A percentile compares a stretch with the other conserved stretches of the same genome.
phyloP scores from a whole-genome alignment of 148 eudicot genomes.

The Talinum fruticosum region DNA sequence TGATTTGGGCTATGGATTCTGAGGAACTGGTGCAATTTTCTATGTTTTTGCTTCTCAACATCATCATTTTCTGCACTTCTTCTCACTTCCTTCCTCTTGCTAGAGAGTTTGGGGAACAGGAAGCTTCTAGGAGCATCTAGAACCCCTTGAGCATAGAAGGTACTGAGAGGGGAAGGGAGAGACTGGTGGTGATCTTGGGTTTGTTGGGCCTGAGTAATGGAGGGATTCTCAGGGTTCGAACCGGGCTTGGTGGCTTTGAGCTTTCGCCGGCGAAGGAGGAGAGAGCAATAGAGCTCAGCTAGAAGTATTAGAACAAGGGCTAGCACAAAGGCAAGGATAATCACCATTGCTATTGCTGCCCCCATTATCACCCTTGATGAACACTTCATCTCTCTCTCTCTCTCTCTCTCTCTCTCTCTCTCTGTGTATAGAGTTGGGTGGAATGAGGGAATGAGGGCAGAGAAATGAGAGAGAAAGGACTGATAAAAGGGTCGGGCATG shows the following conservation, averaged over 20 bases:
- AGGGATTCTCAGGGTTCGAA: constrained; percentile 12
- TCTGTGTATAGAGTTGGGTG: neutral
- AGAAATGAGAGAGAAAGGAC: constrained; percentile 1
- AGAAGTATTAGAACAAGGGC: constrained; percentile 48
- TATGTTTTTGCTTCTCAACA: constrained; percentile 36
- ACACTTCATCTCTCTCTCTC: constrained; percentile 41
- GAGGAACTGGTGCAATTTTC: constrained; percentile 31
- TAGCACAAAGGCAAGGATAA: constrained; percentile 40
- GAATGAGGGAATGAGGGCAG: neutral
- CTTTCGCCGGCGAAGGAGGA: constrained; percentile 37
- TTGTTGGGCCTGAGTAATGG: constrained; percentile 14
- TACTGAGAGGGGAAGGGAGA: constrained; percentile 37
- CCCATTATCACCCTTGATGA: constrained; percentile 51
- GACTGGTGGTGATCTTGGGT: constrained; percentile 18
- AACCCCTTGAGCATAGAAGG: constrained; percentile 65
- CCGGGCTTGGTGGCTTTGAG: constrained; percentile 11
- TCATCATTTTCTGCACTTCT: constrained; percentile 14
- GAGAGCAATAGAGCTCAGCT: constrained; percentile 60
- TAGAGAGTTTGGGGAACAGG: constrained; percentile 52
- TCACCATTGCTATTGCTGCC: constrained; percentile 42
- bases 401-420: constrained; percentile 4
- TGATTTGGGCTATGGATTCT: constrained; percentile 28
- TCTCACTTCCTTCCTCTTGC: constrained; percentile 16
- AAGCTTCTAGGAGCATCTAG: constrained; percentile 62
- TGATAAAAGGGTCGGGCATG: constrained; percentile 10